Evolutionary conservation across 177 flowering plant species (phyloP), one percentile per base, ranked within the genome.

Genomic region (Vitis hybrid): DNA sequence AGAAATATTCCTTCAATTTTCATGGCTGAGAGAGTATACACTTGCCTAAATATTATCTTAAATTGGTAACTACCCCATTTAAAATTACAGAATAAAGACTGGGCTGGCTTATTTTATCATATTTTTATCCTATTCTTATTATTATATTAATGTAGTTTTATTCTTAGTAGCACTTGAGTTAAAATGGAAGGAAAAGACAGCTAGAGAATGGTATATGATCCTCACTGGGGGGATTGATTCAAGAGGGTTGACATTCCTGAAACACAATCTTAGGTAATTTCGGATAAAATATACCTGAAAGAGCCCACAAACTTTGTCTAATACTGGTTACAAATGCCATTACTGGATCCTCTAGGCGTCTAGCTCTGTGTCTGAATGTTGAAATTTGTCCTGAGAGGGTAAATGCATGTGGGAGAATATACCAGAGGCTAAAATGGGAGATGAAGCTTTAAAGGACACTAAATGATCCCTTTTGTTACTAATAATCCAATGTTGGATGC

Each of bases 11-110:
- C 50, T 18, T 63, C 2, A 21, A 51, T 62, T 69, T 56, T 70
- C 8, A 39, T 10, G 33, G 60, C 57, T 31, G 10, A 50, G 69
- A 74, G 65, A 74, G 65, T 68, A 7, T 60, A 58, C 64, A 50
- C 65, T 22, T 9, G 22, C 49, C 64, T 58, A 65, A 66, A 51
- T 1, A 51, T 10, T 3, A 51, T 51, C 14, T 10, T 51, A 11
- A 11, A 51, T 51, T 10, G 55, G 3, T 1, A 11, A 11, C 55
- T 14, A 11, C 55, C 55, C 14, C 14, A 51, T 51, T 11, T 11
- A 51, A 3, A 11, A 11, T 3, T 51, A 51, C 15, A 51, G 45
- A 7, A 39, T 39, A 39, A 39, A 39, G 45, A 51, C 55, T 11
- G 13, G 55, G 55, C 15, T 51, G 6, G 14, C 55, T 11, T 11